phyloP scores from a whole-genome alignment of 1,284 basidiomycete species.

The Cryptococcus wingfieldii region DNA sequence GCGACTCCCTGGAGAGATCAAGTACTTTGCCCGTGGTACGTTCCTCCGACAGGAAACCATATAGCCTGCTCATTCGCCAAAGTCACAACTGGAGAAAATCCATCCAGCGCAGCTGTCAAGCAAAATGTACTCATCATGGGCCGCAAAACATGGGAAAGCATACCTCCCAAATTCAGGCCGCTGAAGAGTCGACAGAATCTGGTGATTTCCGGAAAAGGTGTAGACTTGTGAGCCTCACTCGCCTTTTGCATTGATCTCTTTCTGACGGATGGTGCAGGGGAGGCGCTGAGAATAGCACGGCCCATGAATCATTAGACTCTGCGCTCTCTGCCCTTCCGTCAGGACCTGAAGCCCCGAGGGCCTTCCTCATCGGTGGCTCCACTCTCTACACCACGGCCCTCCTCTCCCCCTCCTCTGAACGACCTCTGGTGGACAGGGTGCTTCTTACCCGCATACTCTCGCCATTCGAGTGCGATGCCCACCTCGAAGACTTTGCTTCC shows the following conservation, averaged over 20 bases:
- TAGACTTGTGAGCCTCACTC: conserved; percentile 57
- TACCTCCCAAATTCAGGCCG: conserved; percentile 83
- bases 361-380: conserved; percentile 87
- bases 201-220: conserved; percentile 68
- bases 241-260: background rate
- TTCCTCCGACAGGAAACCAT: background rate
- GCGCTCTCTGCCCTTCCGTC: conserved; percentile 25
- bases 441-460: conserved; percentile 76
- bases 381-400: conserved; percentile 73
- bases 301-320: conserved; percentile 34
- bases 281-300: conserved; percentile 17
- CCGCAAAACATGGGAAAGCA: conserved; percentile 95
- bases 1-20: conserved; percentile 84
- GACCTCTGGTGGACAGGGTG: conserved; percentile 64
- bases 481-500: conserved; percentile 68
- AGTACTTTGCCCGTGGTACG: conserved; percentile 74
- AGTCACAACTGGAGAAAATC: conserved; percentile 42
- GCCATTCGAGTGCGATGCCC: conserved; percentile 82
- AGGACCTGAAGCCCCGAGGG: conserved; percentile 23
- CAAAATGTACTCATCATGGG: conserved; percentile 91
- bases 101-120: conserved; percentile 1
- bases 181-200: conserved; percentile 73
- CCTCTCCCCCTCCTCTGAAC: conserved; percentile 44
- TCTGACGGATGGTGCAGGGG: conserved; percentile 1
- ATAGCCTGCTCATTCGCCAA: background rate